Base-by-base conservation (phyloP, 768 basidiomycete genomes). In the Lactarius trivialis region DNA sequence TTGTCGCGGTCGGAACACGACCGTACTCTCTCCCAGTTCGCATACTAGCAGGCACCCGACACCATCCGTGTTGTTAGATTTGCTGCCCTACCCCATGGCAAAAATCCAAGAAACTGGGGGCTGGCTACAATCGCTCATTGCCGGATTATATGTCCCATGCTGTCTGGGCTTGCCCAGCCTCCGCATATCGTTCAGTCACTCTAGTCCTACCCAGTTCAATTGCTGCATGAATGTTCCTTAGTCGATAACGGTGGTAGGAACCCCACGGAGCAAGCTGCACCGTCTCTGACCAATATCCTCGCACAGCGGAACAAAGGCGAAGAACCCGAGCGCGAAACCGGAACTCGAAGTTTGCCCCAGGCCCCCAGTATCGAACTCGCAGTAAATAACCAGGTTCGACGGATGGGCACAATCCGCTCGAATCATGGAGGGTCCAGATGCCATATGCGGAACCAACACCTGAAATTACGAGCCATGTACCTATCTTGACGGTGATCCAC, bases 401-500 rank as follows among this genome's bases (percentile, higher is more conserved):
- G n/a, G 43, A 30, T 30, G 36, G 36, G 14, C 52, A 63, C 48
- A 41, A 34, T 34, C 52, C 52, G 26, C 34, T 49, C 39, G 26
- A 55, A 26, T 51, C 50, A 32, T 12, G 21, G 28, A 51, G 19
- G 14, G 52, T 11, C 61, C 32, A 54, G 57, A 43, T 64, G 19
- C 63, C 58, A 60, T 64, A 51, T 49, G 26, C 14, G 37, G 63
- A 60, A 56, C 24, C 19, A 56, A 51, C 14, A 24, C 32, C 49
- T 11, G 58, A 64, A 55, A 51, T 50, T 43, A 50, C 4, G 48
- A 32, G n/a, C 53, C 37, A 24, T 36, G 58, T 60, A 60, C 63
- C 58, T 60, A 64, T 64, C 48, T 28, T 41, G 63, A 59, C 53
- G 26, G 41, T 60, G 54, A 64, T 64, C 63, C 28, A 55, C 12